Base-by-base conservation (phyloP, 192 early-diverging fungal species). In the Backusella luteola region DNA sequence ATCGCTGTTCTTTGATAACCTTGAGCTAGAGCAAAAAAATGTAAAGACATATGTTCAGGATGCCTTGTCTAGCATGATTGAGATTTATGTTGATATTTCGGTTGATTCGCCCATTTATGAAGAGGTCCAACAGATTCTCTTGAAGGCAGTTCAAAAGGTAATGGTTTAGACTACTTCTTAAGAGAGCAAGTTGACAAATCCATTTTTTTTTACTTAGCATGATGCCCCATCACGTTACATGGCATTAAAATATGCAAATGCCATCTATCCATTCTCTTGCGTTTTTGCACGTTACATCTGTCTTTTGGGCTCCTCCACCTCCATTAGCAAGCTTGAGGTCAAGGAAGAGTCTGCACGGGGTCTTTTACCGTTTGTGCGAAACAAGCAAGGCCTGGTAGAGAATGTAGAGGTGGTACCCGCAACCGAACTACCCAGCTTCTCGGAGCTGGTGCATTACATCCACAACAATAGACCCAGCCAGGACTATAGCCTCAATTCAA, bases 21-120 rank as follows among this genome's bases (percentile, higher is more conserved):
- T 98, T 4, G 76, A 81, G 19, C 66, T 74, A 8, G 92, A 95
- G 66, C 76, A 88, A 0, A 81, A 85, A 2, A 92, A 89, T 70
- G 89, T 95, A 1, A 88, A 89, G 52, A 84, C 91, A 0, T 94
- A 90, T 68, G 89, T 96, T n/a, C 95, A 97, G 77, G 94, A 95
- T 29, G 89, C 93, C 1, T 81, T 98, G 6, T 87, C 91, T 9
- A 90, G 89, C 8, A 93, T 96, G 91, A 84, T 92, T 42, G 86
- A 90, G 0, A 90, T 90, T 1, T 93, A 90, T 80, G 68, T 59
- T 0, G 67, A 75, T 38, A 29, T 73, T 19, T 21, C 69, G 39
- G 4, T 12, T 3, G 56, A 71, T 35, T 73, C 72, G 19, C 72
- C 72, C 5, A 66, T 80, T 4, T 46, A 77, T 46, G 17, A 75